A percentile compares a stretch with the other conserved stretches of the same genome.
These are phyloP conservation scores for Blastosporella zonata DNA, from an alignment of 1,284 basidiomycete genomes.

Conservation along the genomic window DNA sequence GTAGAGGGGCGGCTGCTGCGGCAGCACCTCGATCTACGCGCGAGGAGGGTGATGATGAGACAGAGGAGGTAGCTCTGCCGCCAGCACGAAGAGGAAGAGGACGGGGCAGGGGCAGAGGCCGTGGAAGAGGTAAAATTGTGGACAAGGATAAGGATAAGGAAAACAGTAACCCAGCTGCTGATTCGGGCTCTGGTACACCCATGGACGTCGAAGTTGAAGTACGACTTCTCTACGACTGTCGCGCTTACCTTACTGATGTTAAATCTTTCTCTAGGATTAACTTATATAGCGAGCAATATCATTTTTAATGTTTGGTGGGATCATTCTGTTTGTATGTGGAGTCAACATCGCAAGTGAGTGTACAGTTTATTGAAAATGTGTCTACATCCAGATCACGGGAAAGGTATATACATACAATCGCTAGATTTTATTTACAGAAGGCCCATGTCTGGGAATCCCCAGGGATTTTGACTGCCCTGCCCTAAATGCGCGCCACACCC, in stretches of 20 bases:
- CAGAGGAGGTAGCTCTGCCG: conserved; percentile 19
- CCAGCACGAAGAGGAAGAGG: conserved; percentile 25
- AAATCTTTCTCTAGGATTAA: too few species aligned
- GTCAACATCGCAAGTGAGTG: too few species aligned
- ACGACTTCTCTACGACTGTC: neutral
- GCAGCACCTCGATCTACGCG: conserved; percentile 17
- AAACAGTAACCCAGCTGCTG: conserved; percentile 27
- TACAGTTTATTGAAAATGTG: too few species aligned
- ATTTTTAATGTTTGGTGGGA: too few species aligned
- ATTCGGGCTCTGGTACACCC: conserved; percentile 28
- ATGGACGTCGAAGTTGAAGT: conserved; percentile 31
- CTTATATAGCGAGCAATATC: too few species aligned
- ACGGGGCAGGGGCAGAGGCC: conserved; percentile 28
- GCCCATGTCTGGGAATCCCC: neutral
- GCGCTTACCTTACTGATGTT: too few species aligned
- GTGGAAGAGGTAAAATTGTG: conserved; percentile 23
- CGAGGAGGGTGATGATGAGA: conserved; percentile 22
- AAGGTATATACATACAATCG: too few species aligned
- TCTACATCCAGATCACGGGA: too few species aligned
- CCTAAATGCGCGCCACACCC: conserved; percentile 3
- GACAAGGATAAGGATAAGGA: conserved; percentile 37
- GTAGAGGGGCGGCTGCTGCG: conserved; percentile 26
- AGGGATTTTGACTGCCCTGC: conserved; percentile 1
- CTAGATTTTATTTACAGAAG: neutral
- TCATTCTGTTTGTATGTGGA: too few species aligned